These are phyloP conservation scores for Pseudocercospora eumusae DNA, from an alignment of 2,329 filamentous ascomycete species.

Conservation along the genomic window DNA sequence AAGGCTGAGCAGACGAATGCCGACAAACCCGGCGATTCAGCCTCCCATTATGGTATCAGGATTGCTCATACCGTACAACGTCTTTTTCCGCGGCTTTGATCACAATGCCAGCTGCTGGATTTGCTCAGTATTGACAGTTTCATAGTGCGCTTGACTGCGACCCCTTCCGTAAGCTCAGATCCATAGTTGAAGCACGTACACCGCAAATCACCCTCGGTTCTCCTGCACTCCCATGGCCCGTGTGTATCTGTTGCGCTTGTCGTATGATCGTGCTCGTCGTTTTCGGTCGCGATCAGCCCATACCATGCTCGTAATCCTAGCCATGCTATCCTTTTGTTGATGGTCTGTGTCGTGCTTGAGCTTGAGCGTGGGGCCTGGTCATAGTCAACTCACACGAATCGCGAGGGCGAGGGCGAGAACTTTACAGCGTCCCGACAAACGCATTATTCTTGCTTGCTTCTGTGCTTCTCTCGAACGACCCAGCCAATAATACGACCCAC, in stretches of 20 bases:
- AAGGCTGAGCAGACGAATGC: too few relatives aligned
- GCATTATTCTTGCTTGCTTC: too few relatives aligned
- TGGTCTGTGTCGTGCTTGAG: not conserved
- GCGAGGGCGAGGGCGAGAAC: too few relatives aligned
- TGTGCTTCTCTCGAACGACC: too few relatives aligned
- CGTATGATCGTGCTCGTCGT: not conserved
- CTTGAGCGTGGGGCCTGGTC: not conserved
- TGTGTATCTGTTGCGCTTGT: not conserved
- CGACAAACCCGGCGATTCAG: not conserved
- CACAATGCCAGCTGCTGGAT: not conserved
- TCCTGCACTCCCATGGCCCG: not conserved
- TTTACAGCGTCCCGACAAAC: too few relatives aligned
- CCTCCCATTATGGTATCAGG: not conserved
- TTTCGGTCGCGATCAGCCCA: not conserved
- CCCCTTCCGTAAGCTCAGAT: too few relatives aligned
- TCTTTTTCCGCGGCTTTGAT: not conserved
- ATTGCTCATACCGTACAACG: not conserved
- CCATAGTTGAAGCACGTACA: not conserved
- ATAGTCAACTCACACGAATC: not conserved
- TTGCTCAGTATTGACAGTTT: not conserved
- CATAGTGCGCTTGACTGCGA: not conserved
- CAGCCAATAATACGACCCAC: too few relatives aligned
- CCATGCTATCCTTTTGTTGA: too few relatives aligned
- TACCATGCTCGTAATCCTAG: not conserved
- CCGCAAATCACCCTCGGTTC: not conserved